Evolutionary conservation across 1,139 yeast genomes (phyloP).

Genomic region (Protomyces macrosporus): DNA sequence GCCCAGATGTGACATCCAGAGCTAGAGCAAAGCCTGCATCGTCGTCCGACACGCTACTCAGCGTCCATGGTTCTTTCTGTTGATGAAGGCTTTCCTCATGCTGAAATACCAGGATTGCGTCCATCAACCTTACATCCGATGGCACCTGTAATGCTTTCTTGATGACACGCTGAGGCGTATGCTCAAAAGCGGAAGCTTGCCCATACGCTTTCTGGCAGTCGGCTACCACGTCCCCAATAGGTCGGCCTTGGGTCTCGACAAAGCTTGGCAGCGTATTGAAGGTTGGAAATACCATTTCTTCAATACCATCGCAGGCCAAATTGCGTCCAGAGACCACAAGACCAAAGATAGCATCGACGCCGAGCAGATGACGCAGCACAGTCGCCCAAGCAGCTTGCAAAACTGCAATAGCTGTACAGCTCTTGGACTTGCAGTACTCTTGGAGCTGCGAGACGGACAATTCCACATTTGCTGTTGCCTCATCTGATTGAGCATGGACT

Average conservation of each 20-base stretch:
- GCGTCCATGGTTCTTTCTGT: neutral
- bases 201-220: slow-evolving; percentile 27
- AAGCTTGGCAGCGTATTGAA: slow-evolving; percentile 33
- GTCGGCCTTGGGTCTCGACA: slow-evolving; percentile 3
- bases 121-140: slow-evolving; percentile 21
- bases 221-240: slow-evolving; percentile 10
- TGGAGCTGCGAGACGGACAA: neutral
- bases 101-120: slow-evolving; percentile 32
- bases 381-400: slow-evolving; percentile 32
- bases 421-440: neutral
- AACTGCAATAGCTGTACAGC: slow-evolving; percentile 30
- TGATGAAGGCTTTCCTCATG: neutral
- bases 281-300: slow-evolving; percentile 31
- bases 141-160: slow-evolving; percentile 30
- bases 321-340: slow-evolving; percentile 30
- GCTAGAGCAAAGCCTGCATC: slow-evolving; percentile 15
- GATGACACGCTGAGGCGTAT: slow-evolving; percentile 31
- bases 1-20: slow-evolving; percentile 3
- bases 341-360: slow-evolving; percentile 29
- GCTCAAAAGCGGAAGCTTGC: slow-evolving; percentile 26
- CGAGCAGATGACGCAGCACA: slow-evolving; percentile 20
- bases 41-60: neutral
- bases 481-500: neutral
- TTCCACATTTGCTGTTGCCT: neutral
- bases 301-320: slow-evolving; percentile 26